These are phyloP conservation scores for Arthroderma uncinatum DNA, from an alignment of 2,329 filamentous ascomycete genomes.

Conservation along the genomic window DNA sequence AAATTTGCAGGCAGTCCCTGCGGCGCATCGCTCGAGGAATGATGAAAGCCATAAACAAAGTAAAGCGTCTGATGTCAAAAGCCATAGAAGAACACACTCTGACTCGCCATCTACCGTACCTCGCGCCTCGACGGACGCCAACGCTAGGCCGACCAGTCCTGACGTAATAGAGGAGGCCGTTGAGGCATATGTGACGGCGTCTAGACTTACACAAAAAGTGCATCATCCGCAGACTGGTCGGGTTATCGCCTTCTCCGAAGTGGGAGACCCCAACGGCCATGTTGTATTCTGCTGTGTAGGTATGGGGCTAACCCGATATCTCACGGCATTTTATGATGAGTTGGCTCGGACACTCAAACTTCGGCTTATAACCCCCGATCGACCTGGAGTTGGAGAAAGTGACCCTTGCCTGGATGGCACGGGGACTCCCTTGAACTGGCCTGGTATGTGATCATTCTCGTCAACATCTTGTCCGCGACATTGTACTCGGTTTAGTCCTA, in stretches of 20 bases:
- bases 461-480: not conserved
- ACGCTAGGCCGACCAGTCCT: slow-evolving; percentile 54
- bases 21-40: not conserved
- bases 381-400: slow-evolving; percentile 87
- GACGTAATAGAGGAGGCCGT: slow-evolving; percentile 87
- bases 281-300: slow-evolving; percentile 95
- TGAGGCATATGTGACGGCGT: slow-evolving; percentile 68
- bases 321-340: slow-evolving; percentile 96
- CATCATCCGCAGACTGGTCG: slow-evolving; percentile 74
- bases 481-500: not conserved
- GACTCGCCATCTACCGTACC: slow-evolving; percentile 9
- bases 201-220: slow-evolving; percentile 78
- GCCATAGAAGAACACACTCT: slow-evolving; percentile 32
- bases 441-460: slow-evolving; percentile 48
- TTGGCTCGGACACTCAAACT: slow-evolving; percentile 78
- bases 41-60: slow-evolving; percentile 10
- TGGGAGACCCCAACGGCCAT: slow-evolving; percentile 81
- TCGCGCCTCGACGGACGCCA: slow-evolving; percentile 6
- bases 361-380: slow-evolving; percentile 82
- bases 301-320: slow-evolving; percentile 92
- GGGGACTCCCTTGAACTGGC: slow-evolving; percentile 84
- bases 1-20: slow-evolving; percentile 18
- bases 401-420: slow-evolving; percentile 72
- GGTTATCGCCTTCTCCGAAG: slow-evolving; percentile 89
- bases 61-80: slow-evolving; percentile 17